Evolutionary conservation across 345 rosid species (phyloP).

Genomic region (Acer campestre): DNA sequence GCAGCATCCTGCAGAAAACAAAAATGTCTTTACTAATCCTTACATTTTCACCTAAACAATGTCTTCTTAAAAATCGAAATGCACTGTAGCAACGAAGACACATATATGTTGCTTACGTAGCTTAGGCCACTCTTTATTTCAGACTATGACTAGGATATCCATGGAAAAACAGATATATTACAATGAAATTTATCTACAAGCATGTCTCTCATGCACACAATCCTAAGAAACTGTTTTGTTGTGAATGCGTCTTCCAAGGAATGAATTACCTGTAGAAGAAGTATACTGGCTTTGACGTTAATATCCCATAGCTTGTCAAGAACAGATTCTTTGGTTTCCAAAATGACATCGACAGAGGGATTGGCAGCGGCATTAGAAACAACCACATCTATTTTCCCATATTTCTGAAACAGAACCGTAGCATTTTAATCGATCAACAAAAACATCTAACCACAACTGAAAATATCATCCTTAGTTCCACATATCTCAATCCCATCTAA

Average conservation of each 20-base stretch:
- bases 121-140: neutral
- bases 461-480: neutral
- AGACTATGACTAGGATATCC: neutral
- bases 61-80: too few relatives aligned
- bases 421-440: neutral
- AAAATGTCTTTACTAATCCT: neutral
- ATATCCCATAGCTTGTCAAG: constrained; percentile 93
- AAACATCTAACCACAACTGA: neutral
- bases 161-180: neutral
- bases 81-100: neutral
- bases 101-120: neutral
- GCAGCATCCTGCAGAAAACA: constrained; percentile 62
- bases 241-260: neutral
- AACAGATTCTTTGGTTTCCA: constrained; percentile 61
- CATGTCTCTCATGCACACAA: too few relatives aligned
- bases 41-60: neutral
- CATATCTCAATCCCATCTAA: neutral
- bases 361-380: constrained; percentile 88
- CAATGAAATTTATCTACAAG: neutral
- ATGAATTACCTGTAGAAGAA: constrained; percentile 57
- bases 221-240: neutral
- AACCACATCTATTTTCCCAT: constrained; percentile 72
- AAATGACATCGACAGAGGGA: constrained; percentile 61
- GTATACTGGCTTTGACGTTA: constrained; percentile 76
- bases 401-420: constrained; percentile 53